Conservation (phyloP, 2,329 filamentous ascomycete genomes). For the Myrmaecium sp. region DNA sequence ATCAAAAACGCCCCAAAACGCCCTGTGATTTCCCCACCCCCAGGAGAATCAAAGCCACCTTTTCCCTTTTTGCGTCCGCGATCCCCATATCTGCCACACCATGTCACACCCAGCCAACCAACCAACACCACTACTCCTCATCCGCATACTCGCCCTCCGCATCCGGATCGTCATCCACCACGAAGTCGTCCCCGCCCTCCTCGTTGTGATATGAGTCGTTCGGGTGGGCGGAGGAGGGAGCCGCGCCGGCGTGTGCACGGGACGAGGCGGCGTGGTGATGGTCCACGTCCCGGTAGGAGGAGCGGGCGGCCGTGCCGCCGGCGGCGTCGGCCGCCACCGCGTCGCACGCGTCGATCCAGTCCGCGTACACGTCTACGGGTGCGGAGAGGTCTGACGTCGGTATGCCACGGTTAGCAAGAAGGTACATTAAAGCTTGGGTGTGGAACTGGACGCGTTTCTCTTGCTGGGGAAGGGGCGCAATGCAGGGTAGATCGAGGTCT, state of each 20-base stretch:
- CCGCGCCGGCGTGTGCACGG: no score
- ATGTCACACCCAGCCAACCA: neutral
- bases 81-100: neutral
- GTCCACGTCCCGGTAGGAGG: conserved; percentile 2
- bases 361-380: conserved; percentile 87
- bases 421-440: no score
- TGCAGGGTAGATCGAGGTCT: neutral
- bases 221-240: no score
- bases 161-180: conserved; percentile 21
- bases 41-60: no score
- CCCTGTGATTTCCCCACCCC: no score
- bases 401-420: conserved; percentile 3
- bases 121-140: conserved; percentile 7
- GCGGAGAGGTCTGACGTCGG: conserved; percentile 59
- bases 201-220: no score
- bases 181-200: conserved; percentile 13
- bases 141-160: conserved; percentile 20
- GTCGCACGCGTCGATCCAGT: conserved; percentile 95
- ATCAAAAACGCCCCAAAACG: no score
- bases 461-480: conserved; percentile 1
- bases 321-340: conserved; percentile 39
- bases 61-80: no score
- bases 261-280: conserved; percentile 2
- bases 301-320: conserved; percentile 5
- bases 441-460: no score